phyloP scores from a whole-genome alignment of 805 yeast genomes.

The Kodamaea laetipori region DNA sequence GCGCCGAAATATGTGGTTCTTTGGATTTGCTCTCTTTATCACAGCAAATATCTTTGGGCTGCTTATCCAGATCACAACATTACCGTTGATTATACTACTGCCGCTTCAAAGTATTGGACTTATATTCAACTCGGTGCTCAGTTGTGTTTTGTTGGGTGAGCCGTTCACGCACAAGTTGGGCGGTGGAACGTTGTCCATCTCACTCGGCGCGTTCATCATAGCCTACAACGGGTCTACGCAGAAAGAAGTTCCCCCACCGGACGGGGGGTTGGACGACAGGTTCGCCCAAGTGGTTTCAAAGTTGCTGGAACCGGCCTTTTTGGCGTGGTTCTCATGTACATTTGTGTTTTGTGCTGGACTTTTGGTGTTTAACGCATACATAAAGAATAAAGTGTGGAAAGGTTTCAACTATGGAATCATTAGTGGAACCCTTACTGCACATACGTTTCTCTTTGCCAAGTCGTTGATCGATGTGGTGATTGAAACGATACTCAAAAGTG shows the following conservation, averaged over 20 bases:
- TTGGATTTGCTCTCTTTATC: constrained; percentile 72
- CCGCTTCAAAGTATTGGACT: constrained; percentile 86
- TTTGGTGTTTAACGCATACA: constrained; percentile 24
- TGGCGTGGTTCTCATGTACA: constrained; percentile 55
- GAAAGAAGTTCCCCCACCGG: constrained; percentile 20
- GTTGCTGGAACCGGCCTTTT: constrained; percentile 46
- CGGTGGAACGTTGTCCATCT: constrained; percentile 66
- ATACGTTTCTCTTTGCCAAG: constrained; percentile 83
- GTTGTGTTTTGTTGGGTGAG: constrained; percentile 70
- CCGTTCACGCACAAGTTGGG: constrained; percentile 58
- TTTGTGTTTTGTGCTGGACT: constrained; percentile 30
- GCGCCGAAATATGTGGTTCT: constrained; percentile 66
- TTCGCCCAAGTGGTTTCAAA: constrained; percentile 44
- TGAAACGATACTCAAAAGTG: constrained; percentile 36
- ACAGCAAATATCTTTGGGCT: constrained; percentile 79
- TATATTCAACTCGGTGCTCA: constrained; percentile 75
- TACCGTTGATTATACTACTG: constrained; percentile 76
- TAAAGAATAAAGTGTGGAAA: constrained; percentile 22
- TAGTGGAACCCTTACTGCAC: constrained; percentile 82
- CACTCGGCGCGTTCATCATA: constrained; percentile 73
- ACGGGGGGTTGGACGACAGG: constrained; percentile 24
- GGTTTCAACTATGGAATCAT: constrained; percentile 68
- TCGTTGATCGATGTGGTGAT: constrained; percentile 71
- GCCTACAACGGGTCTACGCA: constrained; percentile 75
- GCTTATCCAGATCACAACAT: constrained; percentile 76